A percentile compares a stretch with the other conserved stretches of the same genome.
Conservation (phyloP, 2,329 filamentous ascomycete genomes). For the Fusarium sp. region DNA sequence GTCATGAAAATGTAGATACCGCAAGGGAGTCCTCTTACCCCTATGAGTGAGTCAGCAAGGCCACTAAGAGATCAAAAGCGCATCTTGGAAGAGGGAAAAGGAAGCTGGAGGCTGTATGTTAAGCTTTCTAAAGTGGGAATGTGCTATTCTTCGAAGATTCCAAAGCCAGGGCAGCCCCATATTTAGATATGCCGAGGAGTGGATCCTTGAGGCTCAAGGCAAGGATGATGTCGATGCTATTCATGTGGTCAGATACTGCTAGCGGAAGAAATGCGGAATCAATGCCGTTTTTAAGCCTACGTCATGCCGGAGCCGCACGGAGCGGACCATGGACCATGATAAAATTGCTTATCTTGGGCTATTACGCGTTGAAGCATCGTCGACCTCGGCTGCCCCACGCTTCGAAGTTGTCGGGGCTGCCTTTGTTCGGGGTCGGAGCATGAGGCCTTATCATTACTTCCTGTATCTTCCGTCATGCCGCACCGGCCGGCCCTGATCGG, state of each 20-base stretch:
- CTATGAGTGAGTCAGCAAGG: neutral
- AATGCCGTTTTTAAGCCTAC: neutral
- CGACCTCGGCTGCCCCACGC: neutral
- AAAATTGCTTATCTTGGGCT: neutral
- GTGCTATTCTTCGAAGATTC: constrained; percentile 18
- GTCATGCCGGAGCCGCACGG: neutral
- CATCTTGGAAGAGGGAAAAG: fast-evolving
- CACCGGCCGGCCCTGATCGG: neutral
- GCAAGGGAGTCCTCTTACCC: fast-evolving
- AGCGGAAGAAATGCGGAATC: neutral
- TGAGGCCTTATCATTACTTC: neutral
- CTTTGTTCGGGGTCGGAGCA: neutral
- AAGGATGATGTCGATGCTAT: neutral
- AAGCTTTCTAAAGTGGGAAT: neutral
- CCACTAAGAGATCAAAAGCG: fast-evolving
- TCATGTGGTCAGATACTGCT: neutral
- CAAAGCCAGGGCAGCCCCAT: neutral
- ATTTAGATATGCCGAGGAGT: neutral
- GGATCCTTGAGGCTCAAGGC: neutral
- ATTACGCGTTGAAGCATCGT: no score
- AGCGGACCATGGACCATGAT: no score
- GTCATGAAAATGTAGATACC: neutral
- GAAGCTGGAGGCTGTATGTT: neutral
- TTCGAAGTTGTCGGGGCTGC: no score
- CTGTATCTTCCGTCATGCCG: neutral